Conservation (phyloP, 306 rosid genomes). For the Sindora glabra region DNA sequence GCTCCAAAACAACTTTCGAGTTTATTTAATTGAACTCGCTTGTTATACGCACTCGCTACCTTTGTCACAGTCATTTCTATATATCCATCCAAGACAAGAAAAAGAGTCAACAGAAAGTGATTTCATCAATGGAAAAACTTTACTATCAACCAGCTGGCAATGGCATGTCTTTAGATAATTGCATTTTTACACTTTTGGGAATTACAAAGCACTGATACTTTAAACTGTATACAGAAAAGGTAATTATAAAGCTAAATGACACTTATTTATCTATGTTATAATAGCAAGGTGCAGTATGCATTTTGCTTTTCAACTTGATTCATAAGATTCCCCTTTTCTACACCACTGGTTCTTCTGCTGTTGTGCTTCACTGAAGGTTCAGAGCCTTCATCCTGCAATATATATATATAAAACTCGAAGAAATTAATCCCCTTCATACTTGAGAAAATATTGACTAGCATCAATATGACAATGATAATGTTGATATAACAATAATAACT, state of each 20-base stretch:
- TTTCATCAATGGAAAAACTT: not conserved
- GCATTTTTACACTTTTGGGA: conserved; percentile 1
- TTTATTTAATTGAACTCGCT: too few species aligned
- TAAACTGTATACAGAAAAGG: not conserved
- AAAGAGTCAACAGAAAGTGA: not conserved
- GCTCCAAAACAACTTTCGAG: too few species aligned
- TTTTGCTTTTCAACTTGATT: too few species aligned
- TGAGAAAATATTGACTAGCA: not conserved
- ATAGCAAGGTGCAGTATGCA: not conserved
- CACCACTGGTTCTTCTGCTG: not conserved
- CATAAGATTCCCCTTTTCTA: too few species aligned
- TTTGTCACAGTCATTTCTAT: too few species aligned
- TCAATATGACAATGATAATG: not conserved
- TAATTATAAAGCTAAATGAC: not conserved
- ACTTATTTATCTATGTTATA: not conserved
- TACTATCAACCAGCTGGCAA: not conserved
- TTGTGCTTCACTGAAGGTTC: conserved; percentile 21
- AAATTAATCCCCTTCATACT: not conserved
- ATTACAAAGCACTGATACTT: not conserved
- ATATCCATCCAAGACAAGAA: not conserved
- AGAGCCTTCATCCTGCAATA: conserved; percentile 28
- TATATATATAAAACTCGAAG: not conserved
- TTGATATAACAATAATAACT: too few species aligned
- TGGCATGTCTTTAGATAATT: not conserved
- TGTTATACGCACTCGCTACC: too few species aligned